These are phyloP conservation scores for Butyriboletus loyo DNA, from an alignment of 768 basidiomycete species.

Conservation along the genomic window DNA sequence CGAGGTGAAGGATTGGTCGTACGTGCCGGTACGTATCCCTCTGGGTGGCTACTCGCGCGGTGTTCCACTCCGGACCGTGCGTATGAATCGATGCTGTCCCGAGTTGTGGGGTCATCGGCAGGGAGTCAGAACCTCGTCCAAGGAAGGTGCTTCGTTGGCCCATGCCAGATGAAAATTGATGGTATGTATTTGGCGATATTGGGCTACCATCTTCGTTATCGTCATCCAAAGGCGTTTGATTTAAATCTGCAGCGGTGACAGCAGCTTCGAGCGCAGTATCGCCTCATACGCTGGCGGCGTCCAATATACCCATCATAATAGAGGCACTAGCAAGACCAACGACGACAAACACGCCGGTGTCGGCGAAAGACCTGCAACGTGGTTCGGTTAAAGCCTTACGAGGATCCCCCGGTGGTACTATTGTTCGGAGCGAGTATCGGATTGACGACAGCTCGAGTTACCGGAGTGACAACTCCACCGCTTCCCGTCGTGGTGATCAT, in stretches of 20 bases:
- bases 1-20: constrained; percentile 46
- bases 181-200: too few relatives aligned
- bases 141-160: too few relatives aligned
- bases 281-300: constrained; percentile 56
- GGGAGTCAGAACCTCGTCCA: too few relatives aligned
- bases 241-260: too few relatives aligned
- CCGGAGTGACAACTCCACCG: constrained; percentile 52
- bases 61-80: constrained; percentile 37
- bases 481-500: constrained; percentile 51
- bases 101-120: too few relatives aligned
- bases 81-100: constrained; percentile 49
- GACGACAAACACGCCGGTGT: constrained; percentile 87
- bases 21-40: constrained; percentile 46
- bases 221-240: too few relatives aligned
- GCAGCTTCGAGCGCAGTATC: too few relatives aligned
- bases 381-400: constrained; percentile 40
- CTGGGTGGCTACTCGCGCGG: constrained; percentile 12
- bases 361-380: constrained; percentile 68
- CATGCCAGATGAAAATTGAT: too few relatives aligned
- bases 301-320: constrained; percentile 65
- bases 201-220: too few relatives aligned
- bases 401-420: constrained; percentile 36
- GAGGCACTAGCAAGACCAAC: constrained; percentile 82
- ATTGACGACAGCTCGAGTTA: too few relatives aligned
- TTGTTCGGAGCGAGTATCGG: constrained; percentile 51